Base-by-base conservation (phyloP, 345 rosid genomes). In the Citrus reticulata region DNA sequence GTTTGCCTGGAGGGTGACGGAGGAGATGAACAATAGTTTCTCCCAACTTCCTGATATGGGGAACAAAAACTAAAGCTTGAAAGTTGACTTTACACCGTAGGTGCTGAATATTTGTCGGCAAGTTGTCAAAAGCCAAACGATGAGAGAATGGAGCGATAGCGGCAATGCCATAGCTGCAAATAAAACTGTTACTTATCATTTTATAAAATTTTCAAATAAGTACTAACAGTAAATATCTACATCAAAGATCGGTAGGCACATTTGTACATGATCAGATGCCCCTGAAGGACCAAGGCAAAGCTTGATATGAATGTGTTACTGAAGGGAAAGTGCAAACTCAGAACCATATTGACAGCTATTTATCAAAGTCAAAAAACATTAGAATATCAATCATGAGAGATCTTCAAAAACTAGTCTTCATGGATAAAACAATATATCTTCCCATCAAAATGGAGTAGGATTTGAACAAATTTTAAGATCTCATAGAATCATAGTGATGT, bases 121-220 rank as follows among this genome's bases (percentile, higher is more conserved):
- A 77, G 77, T 90, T 87, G 74, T 96, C 98, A 85, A 96, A 96
- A 13, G 90, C 92, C 78, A 96, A 84, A 62, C 94, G 98, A 80
- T 96, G 99, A 64, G 98, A 96, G 88, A 94, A 94, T 13, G 98
- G 98, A 7, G 99, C 93, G 83, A 96, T 88, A 72, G 99, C 99
- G 67, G 92, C 98, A 30, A 96, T 86, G 40, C 98, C 97, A 73
- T 91, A 91, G 75, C 98, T 96, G 89, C 88, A 87, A 61, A 75
- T 19, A 34, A 55, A 68, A 78, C 27, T 39, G 58, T 65, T 40
- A 42, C 62, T 30, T 46, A 51, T 64, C 40, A 75, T 63, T 30
- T 75, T n/a, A 30, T 64, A 32, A 73, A 49, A 39, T 16, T 74
- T 49, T 22, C 16, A 13, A 42, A 49, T 39, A 32, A 16, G 27